Conservation (phyloP, 257 asterid species). For the Galeopsis tetrahit region DNA sequence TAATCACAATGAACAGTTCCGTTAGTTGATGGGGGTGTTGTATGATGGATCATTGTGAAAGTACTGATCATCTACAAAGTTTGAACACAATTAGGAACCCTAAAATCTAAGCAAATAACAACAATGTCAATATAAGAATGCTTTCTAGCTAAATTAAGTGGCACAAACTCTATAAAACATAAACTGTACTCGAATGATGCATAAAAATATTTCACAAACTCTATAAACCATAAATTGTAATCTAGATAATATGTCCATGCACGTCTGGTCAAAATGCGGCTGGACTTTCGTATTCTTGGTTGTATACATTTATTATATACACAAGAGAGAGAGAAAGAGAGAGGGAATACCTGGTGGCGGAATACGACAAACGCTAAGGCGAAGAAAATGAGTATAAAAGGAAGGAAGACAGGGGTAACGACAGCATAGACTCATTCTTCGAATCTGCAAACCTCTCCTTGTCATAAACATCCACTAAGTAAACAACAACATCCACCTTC, state of each 20-base stretch:
- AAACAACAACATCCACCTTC: conserved; percentile 64
- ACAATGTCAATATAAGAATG: not conserved
- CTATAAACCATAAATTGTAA: no score
- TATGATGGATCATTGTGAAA: conserved; percentile 97
- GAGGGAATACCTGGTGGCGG: conserved; percentile 85
- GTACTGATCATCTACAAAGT: conserved; percentile 82
- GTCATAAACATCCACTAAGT: conserved; percentile 59
- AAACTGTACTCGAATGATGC: not conserved
- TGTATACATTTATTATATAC: conserved; percentile 93
- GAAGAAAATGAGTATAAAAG: conserved; percentile 84
- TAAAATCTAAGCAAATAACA: not conserved
- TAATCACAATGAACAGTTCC: conserved; percentile 97
- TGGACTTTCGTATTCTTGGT: conserved; percentile 92
- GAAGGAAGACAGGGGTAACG: conserved; percentile 87
- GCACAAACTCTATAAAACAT: not conserved
- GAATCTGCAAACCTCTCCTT: conserved; percentile 65
- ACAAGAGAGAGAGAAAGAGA: not conserved
- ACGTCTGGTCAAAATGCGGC: conserved; percentile 97
- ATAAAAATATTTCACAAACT: not conserved
- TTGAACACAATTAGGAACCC: not conserved
- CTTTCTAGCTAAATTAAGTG: not conserved
- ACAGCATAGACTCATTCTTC: conserved; percentile 79
- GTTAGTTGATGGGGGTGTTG: conserved; percentile 97
- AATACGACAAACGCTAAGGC: conserved; percentile 72
- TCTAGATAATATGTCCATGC: conserved; percentile 70